Conservation (phyloP, 371 early-diverging fungal species). For the Rhizopus sp. region DNA sequence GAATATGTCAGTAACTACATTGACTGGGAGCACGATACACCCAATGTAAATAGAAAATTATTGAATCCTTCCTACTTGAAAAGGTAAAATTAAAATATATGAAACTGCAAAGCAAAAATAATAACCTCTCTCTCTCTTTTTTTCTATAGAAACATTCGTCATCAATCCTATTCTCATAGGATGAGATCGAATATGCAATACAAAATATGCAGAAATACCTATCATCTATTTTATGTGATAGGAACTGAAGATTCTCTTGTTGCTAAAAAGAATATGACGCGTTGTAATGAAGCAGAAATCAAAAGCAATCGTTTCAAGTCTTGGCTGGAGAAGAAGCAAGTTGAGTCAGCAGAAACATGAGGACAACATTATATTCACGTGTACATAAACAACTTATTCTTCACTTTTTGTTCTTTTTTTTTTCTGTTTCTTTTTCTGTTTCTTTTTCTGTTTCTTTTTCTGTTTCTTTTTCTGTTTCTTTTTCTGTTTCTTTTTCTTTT, state of each 20-base stretch:
- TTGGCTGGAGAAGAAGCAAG: constrained; percentile 12
- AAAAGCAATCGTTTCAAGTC: constrained; percentile 8
- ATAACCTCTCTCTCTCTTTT: not conserved
- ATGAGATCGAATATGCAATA: constrained; percentile 69
- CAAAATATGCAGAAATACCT: constrained; percentile 78
- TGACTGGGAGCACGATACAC: constrained; percentile 60
- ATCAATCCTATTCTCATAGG: constrained; percentile 27
- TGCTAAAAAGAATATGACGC: not conserved
- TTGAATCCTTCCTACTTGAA: constrained; percentile 56
- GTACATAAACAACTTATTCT: constrained; percentile 5
- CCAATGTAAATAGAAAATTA: constrained; percentile 50
- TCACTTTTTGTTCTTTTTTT: constrained; percentile 2
- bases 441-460: too few species aligned
- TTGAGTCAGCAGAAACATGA: constrained; percentile 4
- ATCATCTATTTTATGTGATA: constrained; percentile 34
- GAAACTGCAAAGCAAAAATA: not conserved
- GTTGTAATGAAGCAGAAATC: not conserved
- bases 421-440: too few species aligned
- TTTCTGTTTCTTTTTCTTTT: too few species aligned
- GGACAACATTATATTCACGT: constrained; percentile 6
- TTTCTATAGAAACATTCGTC: not conserved
- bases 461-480: too few species aligned
- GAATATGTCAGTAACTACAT: constrained; percentile 86
- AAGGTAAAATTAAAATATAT: constrained; percentile 41
- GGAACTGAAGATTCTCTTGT: constrained; percentile 35